Percentiles rank a stretch among this genome's conserved stretches.
These are phyloP conservation scores for Mycena floridula DNA, from an alignment of 768 basidiomycete genomes.

Conservation along the genomic window DNA sequence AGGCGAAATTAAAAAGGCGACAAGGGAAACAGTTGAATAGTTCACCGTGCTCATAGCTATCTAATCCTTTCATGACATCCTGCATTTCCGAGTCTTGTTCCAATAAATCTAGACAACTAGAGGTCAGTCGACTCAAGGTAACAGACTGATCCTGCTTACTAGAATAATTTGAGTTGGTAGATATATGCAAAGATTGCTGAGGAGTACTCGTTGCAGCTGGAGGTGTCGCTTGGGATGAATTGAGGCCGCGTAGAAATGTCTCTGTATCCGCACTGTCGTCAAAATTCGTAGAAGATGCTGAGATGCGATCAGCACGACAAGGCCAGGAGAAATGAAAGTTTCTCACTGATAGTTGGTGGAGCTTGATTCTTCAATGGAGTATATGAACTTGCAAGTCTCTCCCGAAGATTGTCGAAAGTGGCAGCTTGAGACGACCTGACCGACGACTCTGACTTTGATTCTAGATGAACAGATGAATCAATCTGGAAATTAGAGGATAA, in stretches of 20 bases:
- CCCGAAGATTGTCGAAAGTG: constrained; percentile 35
- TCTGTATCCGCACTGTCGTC: constrained; percentile 32
- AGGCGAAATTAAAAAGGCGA: too few species aligned
- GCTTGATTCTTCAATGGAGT: constrained; percentile 30
- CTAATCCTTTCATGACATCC: constrained; percentile 48
- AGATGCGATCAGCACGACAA: constrained; percentile 8
- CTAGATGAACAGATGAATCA: constrained; percentile 7
- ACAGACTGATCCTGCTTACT: constrained; percentile 32
- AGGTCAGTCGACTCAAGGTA: constrained; percentile 10
- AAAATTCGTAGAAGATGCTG: constrained; percentile 8
- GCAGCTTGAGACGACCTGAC: constrained; percentile 37
- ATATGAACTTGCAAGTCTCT: constrained; percentile 24
- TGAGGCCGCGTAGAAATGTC: constrained; percentile 30
- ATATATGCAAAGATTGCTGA: constrained; percentile 49
- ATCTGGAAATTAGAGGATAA: too few species aligned
- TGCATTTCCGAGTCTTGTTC: constrained; percentile 74
- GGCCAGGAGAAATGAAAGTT: background rate
- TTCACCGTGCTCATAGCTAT: constrained; percentile 37
- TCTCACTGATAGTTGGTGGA: constrained; percentile 19
- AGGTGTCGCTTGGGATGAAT: constrained; percentile 33
- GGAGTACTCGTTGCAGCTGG: constrained; percentile 53
- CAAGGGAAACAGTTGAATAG: background rate
- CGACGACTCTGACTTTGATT: constrained; percentile 26
- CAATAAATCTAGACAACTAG: constrained; percentile 43
- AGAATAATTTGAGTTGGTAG: constrained; percentile 44